phyloP scores from a whole-genome alignment of 176 grass and related monocot species.

The Aegilops longissima region DNA sequence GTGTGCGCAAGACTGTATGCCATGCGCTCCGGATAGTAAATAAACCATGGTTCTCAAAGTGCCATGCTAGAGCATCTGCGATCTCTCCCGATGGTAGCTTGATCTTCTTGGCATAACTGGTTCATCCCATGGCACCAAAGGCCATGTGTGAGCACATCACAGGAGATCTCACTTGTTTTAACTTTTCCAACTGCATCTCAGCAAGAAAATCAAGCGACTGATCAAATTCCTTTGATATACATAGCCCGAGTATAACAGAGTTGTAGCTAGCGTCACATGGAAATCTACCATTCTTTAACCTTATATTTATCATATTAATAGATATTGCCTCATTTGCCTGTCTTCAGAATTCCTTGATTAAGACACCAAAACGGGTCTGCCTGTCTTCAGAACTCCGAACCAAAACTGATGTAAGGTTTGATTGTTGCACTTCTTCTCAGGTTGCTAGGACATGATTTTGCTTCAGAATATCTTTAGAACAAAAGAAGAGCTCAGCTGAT shows the following conservation, averaged over 20 bases:
- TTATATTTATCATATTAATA: constrained; percentile 61
- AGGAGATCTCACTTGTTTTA: constrained; percentile 49
- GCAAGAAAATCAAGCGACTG: constrained; percentile 53
- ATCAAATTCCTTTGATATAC: constrained; percentile 53
- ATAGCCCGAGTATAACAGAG: constrained; percentile 47
- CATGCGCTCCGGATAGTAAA: too few species aligned
- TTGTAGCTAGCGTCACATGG: constrained; percentile 62
- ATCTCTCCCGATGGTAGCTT: too few species aligned
- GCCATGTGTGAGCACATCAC: constrained; percentile 46
- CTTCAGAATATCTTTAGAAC: constrained; percentile 50
- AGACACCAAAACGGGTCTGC: neutral
- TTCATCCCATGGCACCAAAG: constrained; percentile 62
- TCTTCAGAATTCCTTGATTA: constrained; percentile 61
- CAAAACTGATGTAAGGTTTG: constrained; percentile 33
- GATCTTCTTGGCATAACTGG: constrained; percentile 57
- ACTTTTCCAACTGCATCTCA: constrained; percentile 55
- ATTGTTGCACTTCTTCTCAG: constrained; percentile 35
- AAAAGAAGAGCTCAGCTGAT: constrained; percentile 47
- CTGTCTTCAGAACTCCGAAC: neutral
- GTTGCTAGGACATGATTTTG: constrained; percentile 41
- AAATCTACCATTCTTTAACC: constrained; percentile 60
- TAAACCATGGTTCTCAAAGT: too few species aligned
- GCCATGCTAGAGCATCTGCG: too few species aligned
- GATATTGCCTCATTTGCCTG: constrained; percentile 47
- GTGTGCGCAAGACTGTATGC: too few species aligned